Conservation (phyloP, 2,329 filamentous ascomycete genomes). For the Stemphylium vesicarium region DNA sequence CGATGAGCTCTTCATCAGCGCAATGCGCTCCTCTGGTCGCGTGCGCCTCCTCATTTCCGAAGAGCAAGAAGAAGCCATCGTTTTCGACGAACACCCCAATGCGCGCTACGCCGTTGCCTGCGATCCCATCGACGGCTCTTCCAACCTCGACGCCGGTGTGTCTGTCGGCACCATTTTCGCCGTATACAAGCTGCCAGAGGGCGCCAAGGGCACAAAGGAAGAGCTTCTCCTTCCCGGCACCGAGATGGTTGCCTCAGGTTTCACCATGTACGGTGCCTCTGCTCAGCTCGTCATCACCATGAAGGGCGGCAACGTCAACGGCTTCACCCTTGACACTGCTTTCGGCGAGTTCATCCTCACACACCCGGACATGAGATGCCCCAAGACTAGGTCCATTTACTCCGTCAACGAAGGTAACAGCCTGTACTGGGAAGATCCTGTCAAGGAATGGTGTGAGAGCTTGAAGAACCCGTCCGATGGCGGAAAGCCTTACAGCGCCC, state of each 20-base stretch:
- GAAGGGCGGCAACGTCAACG: conserved; percentile 89
- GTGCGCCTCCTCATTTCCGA: conserved; percentile 95
- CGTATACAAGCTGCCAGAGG: conserved; percentile 86
- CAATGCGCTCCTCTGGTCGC: conserved; percentile 91
- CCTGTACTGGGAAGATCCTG: conserved; percentile 90
- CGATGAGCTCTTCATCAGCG: conserved; percentile 95
- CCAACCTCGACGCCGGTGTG: conserved; percentile 96
- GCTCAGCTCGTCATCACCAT: conserved; percentile 97
- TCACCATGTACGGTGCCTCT: conserved; percentile 99
- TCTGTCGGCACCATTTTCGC: conserved; percentile 98
- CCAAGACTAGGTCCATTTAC: conserved; percentile 83
- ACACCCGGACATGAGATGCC: conserved; percentile 91
- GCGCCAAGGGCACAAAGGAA: conserved; percentile 74
- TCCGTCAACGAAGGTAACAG: conserved; percentile 99
- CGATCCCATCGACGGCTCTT: conserved; percentile 97
- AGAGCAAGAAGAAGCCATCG: conserved; percentile 92
- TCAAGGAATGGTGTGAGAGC: conserved; percentile 85
- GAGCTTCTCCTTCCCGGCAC: conserved; percentile 89
- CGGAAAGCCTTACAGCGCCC: conserved; percentile 89
- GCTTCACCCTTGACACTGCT: conserved; percentile 95
- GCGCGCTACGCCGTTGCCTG: conserved; percentile 94
- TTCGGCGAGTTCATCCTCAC: conserved; percentile 99
- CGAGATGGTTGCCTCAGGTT: conserved; percentile 91
- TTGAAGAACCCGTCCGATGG: conserved; percentile 78
- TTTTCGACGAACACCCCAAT: conserved; percentile 75